Conservation (phyloP, 768 basidiomycete species). For the Lentinula lateritia region DNA sequence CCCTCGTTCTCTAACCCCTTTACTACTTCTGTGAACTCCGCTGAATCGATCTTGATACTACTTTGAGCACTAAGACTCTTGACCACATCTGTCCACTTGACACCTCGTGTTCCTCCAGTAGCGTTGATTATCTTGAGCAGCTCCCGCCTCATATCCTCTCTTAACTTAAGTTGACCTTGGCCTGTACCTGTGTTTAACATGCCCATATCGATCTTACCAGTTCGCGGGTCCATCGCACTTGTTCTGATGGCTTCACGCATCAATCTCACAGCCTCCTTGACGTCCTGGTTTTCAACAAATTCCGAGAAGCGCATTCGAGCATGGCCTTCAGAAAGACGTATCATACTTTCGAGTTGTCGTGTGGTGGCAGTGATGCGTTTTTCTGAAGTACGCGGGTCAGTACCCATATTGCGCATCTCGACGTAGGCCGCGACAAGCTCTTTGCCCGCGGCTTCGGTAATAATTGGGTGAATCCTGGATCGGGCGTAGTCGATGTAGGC, state of each 20-base stretch:
- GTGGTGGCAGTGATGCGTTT: slow-evolving; percentile 98
- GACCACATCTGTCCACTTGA: slow-evolving; percentile 82
- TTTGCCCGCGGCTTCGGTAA: slow-evolving; percentile 79
- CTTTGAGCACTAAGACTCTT: slow-evolving; percentile 80
- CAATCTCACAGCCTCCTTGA: slow-evolving; percentile 86
- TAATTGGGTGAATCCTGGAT: slow-evolving; percentile 75
- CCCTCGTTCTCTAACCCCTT: slow-evolving; percentile 82
- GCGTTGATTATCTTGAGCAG: slow-evolving; percentile 60
- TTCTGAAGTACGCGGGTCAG: slow-evolving; percentile 82
- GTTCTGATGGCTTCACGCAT: slow-evolving; percentile 97
- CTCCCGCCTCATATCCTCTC: slow-evolving; percentile 88
- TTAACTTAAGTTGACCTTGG: slow-evolving; percentile 75
- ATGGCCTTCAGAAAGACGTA: slow-evolving; percentile 93
- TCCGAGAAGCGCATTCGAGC: slow-evolving; percentile 92
- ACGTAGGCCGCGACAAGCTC: slow-evolving; percentile 90
- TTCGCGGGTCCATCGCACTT: slow-evolving; percentile 91
- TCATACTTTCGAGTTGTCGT: slow-evolving; percentile 94
- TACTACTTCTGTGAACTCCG: slow-evolving; percentile 80
- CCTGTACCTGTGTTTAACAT: slow-evolving; percentile 92
- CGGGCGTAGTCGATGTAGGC: slow-evolving; percentile 95
- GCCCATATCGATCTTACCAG: slow-evolving; percentile 97
- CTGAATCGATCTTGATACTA: slow-evolving; percentile 68
- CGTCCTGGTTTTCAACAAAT: slow-evolving; percentile 83
- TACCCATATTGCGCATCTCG: slow-evolving; percentile 87
- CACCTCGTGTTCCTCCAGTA: slow-evolving; percentile 44